Evolutionary conservation across 73 alveolate genomes (phyloP), one percentile per base, ranked within the genome.

Genomic region (Diophrys sp.): DNA sequence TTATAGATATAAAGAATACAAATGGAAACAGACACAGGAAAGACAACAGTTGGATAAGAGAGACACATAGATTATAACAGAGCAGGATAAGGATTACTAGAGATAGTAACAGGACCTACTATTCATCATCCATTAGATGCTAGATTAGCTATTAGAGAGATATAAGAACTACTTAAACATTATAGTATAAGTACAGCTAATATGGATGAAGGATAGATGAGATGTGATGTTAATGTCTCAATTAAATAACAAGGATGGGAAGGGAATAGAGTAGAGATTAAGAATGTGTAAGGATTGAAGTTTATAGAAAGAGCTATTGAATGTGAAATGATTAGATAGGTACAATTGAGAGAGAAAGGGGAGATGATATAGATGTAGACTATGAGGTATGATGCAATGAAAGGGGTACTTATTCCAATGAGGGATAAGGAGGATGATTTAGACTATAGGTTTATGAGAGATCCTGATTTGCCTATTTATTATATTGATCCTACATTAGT

Each of bases 251-350:
- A 75, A 73, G 29, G 70, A 29, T 1, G 55, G 2, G 29, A n/a
- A 78, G 93, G 93, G 23, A 67, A 79, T 30, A 86, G 93, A 74
- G 93, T 86, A 27, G 93, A 86, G 62, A 70, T 86, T 25, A 86
- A 86, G 55, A 86, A 86, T 79, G 87, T 86, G 29, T 76, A 56
- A 29, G 93, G 93, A 23, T 79, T 81, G 2, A 79, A 54, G 57
- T 86, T 86, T 69, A 83, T 86, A 0, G 93, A 86, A 70, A 86
- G 74, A 55, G 89, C 87, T 26, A 86, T 80, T 31, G 86, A 80
- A 33, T 26, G 67, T 31, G 93, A 86, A 54, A 55, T 86, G 0
- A 14, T 67, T 29, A 73, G 93, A 56, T 87, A 86, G 33, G 81
- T 55, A 18, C 73, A 54, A 23, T 8, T 86, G 2, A 72, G 79